Conservation (phyloP, 441 rosid genomes). For the Populus hybrid region DNA sequence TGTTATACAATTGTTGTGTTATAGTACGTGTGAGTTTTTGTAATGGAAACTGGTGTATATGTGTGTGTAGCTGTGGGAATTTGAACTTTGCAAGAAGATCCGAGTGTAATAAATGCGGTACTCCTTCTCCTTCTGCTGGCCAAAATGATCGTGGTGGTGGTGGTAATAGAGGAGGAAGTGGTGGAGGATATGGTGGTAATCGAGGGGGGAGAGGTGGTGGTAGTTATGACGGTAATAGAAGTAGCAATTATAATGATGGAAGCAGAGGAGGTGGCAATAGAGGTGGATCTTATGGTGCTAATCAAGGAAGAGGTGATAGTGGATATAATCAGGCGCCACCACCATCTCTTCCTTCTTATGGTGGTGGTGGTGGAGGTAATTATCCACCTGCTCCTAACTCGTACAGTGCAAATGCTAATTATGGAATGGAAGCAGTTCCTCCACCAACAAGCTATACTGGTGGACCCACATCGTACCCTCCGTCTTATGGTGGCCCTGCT, state of each 20-base stretch:
- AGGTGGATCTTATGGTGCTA: slow-evolving; percentile 63
- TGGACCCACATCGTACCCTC: slow-evolving; percentile 63
- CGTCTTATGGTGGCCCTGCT: slow-evolving; percentile 65
- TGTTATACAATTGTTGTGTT: not conserved
- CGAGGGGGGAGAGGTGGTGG: slow-evolving; percentile 61
- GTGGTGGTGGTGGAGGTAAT: slow-evolving; percentile 54
- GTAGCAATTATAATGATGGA: slow-evolving; percentile 38
- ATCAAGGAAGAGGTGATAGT: slow-evolving; percentile 60
- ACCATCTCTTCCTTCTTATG: slow-evolving; percentile 56
- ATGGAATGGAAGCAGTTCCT: slow-evolving; percentile 76
- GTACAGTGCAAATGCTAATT: slow-evolving; percentile 44
- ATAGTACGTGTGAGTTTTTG: slow-evolving; percentile 4
- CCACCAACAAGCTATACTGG: slow-evolving; percentile 82
- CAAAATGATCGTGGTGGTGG: slow-evolving; percentile 53
- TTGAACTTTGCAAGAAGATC: slow-evolving; percentile 87
- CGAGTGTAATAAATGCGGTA: slow-evolving; percentile 96
- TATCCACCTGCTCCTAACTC: slow-evolving; percentile 58
- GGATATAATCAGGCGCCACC: slow-evolving; percentile 70
- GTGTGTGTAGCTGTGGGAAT: slow-evolving; percentile 86
- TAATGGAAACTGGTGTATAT: not conserved
- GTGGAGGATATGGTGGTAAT: slow-evolving; percentile 43
- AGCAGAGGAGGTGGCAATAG: slow-evolving; percentile 47
- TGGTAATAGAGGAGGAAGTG: slow-evolving; percentile 51
- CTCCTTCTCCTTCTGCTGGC: slow-evolving; percentile 68
- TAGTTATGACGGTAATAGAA: slow-evolving; percentile 48